Conservation (phyloP, 306 rosid genomes). For the Prunus dulcis region DNA sequence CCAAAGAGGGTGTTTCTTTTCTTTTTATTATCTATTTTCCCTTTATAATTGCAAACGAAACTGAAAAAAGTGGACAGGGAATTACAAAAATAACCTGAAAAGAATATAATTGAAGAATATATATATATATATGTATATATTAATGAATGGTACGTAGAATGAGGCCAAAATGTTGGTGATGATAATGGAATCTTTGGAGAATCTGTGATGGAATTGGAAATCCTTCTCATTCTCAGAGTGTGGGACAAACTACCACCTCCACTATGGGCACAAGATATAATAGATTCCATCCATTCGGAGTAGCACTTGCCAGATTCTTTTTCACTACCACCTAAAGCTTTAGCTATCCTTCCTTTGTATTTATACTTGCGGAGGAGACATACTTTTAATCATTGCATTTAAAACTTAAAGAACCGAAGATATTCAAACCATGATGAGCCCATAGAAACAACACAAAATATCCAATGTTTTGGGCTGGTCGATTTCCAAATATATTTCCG, state of each 20-base stretch:
- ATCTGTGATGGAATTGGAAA: background rate
- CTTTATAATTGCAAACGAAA: background rate
- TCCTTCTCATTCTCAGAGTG: background rate
- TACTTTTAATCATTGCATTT: background rate
- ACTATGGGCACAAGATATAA: background rate
- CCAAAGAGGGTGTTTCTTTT: background rate
- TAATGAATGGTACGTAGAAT: background rate
- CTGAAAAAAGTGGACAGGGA: background rate
- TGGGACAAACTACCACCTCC: background rate
- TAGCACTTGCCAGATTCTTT: background rate
- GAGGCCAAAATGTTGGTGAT: background rate
- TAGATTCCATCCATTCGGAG: constrained; percentile 4
- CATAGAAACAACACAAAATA: no score
- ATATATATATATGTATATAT: no score
- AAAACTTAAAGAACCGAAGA: background rate
- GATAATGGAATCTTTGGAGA: background rate
- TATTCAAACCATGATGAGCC: background rate
- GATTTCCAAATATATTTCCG: no score
- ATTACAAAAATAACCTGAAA: background rate
- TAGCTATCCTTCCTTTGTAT: background rate
- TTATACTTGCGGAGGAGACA: background rate
- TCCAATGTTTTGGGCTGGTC: no score
- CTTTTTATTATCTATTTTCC: background rate
- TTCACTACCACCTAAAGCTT: background rate
- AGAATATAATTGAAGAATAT: background rate